Base-by-base conservation (phyloP, 352 stramenopile species). In the Pythium brassicae region DNA sequence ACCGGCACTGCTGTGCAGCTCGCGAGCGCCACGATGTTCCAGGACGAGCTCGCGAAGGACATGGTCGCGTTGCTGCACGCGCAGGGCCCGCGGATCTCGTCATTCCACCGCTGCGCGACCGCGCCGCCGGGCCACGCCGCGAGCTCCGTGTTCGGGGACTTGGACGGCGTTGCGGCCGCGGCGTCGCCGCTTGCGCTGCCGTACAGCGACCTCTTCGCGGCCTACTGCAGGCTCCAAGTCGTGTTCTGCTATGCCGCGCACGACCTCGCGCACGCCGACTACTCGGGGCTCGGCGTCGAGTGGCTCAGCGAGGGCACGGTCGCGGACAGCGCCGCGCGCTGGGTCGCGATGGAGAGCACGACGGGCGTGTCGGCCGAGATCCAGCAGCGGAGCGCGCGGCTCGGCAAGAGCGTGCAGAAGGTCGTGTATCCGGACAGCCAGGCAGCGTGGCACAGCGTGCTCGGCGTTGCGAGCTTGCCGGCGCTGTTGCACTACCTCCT, bases 161-260 rank as follows among this genome's bases (percentile, higher is more conserved):
- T 86, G 12, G 67, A 78, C 39, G 78, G 90, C 22, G 55, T 62
- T n/a, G 55, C 54, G 2, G 57, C 82, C 14, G 71, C 69, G 7
- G 47, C 66, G 17, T 86, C 78, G 15, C 69, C 73, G 12, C 56
- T 89, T 9, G 47, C 59, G 26, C 58, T 78, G 2, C 78, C 76
- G 5, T 63, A 66, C 26, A 74, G 73, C 14, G 72, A 76, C 12
- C 50, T 65, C 1, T 71, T 78, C 12, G 57, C 65, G 20, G 59
- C 66, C 10, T 70, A 79, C n/a, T 78, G 64, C 48, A 88, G 87
- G 50, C 49, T 86, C 3, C 76, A 92, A 20, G 66, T 80, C 1
- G 73, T 91, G n/a, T 92, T 94, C 47, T 81, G 74, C 26, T 92
- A 92, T 50, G 85, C 66, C 11, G 82, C 82, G 2, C 59, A 76